Evolutionary conservation across 352 stramenopile species (phyloP), one percentile per base, ranked within the genome.

Genomic region (Phytophthora fragariae): DNA sequence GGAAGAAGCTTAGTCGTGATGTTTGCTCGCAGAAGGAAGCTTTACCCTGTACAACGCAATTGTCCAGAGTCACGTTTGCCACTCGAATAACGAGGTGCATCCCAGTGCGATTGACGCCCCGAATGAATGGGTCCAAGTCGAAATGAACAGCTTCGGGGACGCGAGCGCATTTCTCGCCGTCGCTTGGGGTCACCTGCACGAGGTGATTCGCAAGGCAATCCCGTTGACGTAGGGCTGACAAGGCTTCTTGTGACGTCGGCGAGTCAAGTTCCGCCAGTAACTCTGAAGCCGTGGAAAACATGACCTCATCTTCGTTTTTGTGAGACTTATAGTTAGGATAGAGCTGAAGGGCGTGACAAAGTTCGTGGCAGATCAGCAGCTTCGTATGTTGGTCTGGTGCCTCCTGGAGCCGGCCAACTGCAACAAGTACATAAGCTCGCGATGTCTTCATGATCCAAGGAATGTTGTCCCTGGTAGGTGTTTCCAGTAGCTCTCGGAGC

Each of bases 61-160:
- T 68, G 19, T 73, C 63, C 19, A 71, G 44, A 24, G 74, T 76
- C 10, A 76, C 29, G n/a, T 81, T 81, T 11, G 61, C 21, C 3
- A 79, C 70, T 33, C 63, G 69, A 49, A 81, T 52, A 35, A 77
- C 70, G 33, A 77, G 74, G 31, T 72, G 62, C 47, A 71, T 70
- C 9, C 62, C 71, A 2, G 66, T 60, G 39, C 33, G 58, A 3
- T 68, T 76, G 11, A 81, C 53, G 5, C 70, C 74, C 49, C 68
- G 50, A 29, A 79, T 65, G 27, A 72, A 72, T 21, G 72, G 50
- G 29, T 76, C 65, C 24, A 81, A 35, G 24, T 73, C 62, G 15
- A 81, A 68, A 37, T 68, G 60, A 49, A 81, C 41, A 14, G 52
- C 47, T 12, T 68, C 56, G 27, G 74, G 74, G 5, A 73, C 50